Base-by-base conservation (phyloP, 768 basidiomycete genomes). In the Filobasidium floriforme region DNA sequence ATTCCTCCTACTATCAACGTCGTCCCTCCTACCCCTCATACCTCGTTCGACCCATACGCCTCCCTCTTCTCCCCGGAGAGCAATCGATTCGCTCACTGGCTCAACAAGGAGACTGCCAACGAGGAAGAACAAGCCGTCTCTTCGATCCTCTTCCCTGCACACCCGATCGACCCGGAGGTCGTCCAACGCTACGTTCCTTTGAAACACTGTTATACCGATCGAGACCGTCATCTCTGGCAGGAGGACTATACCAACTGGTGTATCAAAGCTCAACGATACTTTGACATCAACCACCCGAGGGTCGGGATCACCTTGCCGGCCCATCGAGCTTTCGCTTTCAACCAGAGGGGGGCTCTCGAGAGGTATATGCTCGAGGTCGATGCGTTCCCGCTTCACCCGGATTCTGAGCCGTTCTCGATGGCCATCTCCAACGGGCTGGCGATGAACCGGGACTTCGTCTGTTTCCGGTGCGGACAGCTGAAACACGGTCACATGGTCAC, bases 261-360 rank as follows among this genome's bases (percentile, higher is more conserved):
- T 7, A 24, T 32, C 54, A 57, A 57, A 57, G 54, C 54, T 57
- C 54, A 57, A 57, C 24, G 24, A 4, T 57, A 57, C 54, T 57
- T 57, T 57, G 26, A 22, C 19, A 57, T n/a, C 54, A 6, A 57
- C 26, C 54, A 57, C 26, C 29, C 54, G 22, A 32, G 24, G 6
- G 22, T 26, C 24, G 15, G 24, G 22, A 57, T 57, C 54, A 24
- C 29, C 54, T 57, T 57, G 14, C 54, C 54, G 7, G 15, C 24
- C 24, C 15, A 15, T 57, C 22, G 54, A 4, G 54, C 29, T 2
- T 57, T 57, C n/a, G 54, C 5, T 1, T 14, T 57, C 12, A 24
- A 22, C 14, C 24, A 57, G 24, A 15, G 54, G 24, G 54, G 24
- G 4, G 5, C 29, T 24, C 22, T 57, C 22, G 54, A 57, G 54